Conservation (phyloP, 768 basidiomycete species). For the Tricholomella constricta region DNA sequence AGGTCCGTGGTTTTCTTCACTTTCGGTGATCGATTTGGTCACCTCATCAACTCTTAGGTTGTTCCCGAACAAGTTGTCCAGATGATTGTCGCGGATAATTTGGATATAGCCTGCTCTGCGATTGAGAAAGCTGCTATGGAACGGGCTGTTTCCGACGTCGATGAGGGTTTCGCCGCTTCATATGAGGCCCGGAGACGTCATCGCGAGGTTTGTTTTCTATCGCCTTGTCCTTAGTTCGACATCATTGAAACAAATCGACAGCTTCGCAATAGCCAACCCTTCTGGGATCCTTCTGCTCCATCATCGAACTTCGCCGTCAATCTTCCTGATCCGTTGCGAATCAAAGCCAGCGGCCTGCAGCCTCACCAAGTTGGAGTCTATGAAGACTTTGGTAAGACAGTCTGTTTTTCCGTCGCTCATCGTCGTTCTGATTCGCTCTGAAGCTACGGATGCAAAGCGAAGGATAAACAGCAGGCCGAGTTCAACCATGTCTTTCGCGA, state of each 20-base stretch:
- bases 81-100: conserved; percentile 86
- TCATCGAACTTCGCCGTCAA: conserved; percentile 67
- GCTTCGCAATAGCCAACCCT: conserved; percentile 71
- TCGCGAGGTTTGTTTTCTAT: conserved; percentile 61
- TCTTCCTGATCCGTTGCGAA: conserved; percentile 87
- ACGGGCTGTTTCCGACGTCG: conserved; percentile 88
- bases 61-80: conserved; percentile 79
- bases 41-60: conserved; percentile 31
- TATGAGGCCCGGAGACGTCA: conserved; percentile 86
- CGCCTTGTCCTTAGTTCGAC: not conserved
- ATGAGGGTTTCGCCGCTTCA: conserved; percentile 81
- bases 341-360: conserved; percentile 82
- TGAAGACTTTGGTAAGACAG: conserved; percentile 81
- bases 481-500: conserved; percentile 69
- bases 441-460: conserved; percentile 60
- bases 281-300: conserved; percentile 85
- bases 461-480: conserved; percentile 64
- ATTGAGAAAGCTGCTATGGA: conserved; percentile 99
- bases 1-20: conserved; percentile 46
- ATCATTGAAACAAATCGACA: conserved; percentile 26
- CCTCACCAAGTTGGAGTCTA: conserved; percentile 85
- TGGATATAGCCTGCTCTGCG: conserved; percentile 89
- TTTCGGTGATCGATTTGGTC: not conserved
- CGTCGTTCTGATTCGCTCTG: conserved; percentile 7
- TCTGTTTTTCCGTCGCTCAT: not conserved